Base-by-base conservation (phyloP, 192 early-diverging fungal genomes). In the Piromyces finnis region DNA sequence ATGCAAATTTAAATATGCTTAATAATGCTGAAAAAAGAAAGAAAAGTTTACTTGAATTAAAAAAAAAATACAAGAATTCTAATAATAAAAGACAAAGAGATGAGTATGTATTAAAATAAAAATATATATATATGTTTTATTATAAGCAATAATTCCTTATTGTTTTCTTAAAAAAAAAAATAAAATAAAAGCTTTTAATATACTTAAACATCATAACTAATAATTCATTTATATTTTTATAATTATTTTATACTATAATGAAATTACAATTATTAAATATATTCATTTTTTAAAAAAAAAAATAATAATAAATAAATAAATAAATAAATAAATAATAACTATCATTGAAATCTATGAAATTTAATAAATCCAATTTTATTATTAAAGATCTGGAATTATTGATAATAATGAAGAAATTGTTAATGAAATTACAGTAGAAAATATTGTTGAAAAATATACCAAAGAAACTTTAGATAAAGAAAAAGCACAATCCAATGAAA, bases 391-490 rank as follows among this genome's bases (percentile, higher is more conserved):
- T n/a, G 51, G 9, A 68, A 68, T 22, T 1, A 1, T 51, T 22
- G 18, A 51, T 51, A n/a, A 68, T 11, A n/a, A 68, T 68, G 51
- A 68, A 22, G 51, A 68, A 27, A 27, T 68, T n/a, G 5, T 68
- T 26, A 27, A 68, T n/a, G 51, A 68, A 68, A 11, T 68, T n/a
- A 68, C 51, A 11, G 51, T 68, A n/a, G 51, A 68, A 68, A 68
- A 11, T 11, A 18, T 68, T 68, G 84, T 79, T 9, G 79, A 84
- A 39, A n/a, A 78, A 29, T 36, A 92, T 77, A 84, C 87, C 1
- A 84, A 86, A 77, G 85, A 87, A 79, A 86, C 87, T 18, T 82
- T 88, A 68, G 82, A 85, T 36, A 87, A 87, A 80, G 92, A 89
- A 36, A 86, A 87, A 16, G 85, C 81, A n/a, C 87, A 88, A 77